Evolutionary conservation across 805 yeast species (phyloP).

Genomic region (Lipomyces kockii): DNA sequence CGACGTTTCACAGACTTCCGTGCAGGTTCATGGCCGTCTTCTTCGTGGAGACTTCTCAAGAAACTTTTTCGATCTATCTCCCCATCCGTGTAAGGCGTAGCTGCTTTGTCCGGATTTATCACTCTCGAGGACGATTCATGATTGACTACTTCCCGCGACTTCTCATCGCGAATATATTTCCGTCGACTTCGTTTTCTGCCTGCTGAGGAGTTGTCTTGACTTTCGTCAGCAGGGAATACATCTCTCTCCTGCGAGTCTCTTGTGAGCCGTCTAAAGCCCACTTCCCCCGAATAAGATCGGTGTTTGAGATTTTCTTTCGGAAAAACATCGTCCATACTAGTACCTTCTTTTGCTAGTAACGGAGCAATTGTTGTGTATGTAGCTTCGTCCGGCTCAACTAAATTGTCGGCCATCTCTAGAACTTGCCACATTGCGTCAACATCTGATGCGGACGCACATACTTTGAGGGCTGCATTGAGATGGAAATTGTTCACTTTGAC

Average conservation of each 20-base stretch:
- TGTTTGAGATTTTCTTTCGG: neutral
- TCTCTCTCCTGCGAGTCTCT: neutral
- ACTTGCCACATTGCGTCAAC: conserved; percentile 23
- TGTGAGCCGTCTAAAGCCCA: neutral
- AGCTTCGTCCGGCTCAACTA: conserved; percentile 11
- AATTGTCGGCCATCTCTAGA: conserved; percentile 15
- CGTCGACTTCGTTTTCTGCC: neutral
- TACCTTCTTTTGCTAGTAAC: conserved; percentile 5
- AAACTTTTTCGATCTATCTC: neutral
- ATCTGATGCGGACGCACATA: conserved; percentile 11
- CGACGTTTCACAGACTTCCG: neutral
- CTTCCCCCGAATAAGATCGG: neutral
- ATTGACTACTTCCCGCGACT: neutral
- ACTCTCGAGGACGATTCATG: neutral
- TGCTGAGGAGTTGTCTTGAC: neutral
- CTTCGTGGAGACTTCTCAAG: neutral
- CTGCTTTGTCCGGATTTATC: neutral
- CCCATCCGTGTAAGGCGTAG: neutral
- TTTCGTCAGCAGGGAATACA: neutral
- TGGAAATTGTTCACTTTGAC: conserved; percentile 16
- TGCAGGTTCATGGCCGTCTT: neutral
- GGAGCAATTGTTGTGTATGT: conserved; percentile 18
- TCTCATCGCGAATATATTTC: neutral
- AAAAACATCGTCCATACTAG: neutral
- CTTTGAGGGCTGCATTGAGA: conserved; percentile 29